A percentile compares a stretch with the other conserved stretches of the same genome.
Conservation (phyloP, 177 flowering plant species). For the Vitis hybrid region DNA sequence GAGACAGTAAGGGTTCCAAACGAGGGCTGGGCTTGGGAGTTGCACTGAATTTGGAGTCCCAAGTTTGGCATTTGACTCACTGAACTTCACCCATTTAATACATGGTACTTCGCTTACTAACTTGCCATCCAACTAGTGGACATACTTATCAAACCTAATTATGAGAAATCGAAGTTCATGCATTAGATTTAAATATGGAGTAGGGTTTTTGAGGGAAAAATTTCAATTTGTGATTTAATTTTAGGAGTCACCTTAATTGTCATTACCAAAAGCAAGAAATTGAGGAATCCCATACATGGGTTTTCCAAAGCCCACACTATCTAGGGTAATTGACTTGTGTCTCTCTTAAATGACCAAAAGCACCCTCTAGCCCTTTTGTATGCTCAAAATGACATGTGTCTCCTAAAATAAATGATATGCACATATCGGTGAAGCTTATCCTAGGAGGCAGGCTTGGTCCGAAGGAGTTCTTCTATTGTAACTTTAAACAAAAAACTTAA, state of each 20-base stretch:
- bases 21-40: conserved; percentile 49
- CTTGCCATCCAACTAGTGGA: conserved; percentile 19
- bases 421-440: too few relatives aligned
- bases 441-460: too few relatives aligned
- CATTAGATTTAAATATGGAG: background rate
- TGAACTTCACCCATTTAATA: conserved; percentile 15
- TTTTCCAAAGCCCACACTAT: conserved; percentile 29
- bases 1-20: conserved; percentile 41
- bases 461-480: too few relatives aligned
- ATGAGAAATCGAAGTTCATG: conserved; percentile 4
- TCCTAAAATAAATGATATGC: too few relatives aligned
- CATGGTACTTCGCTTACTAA: conserved; percentile 17
- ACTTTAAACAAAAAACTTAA: too few relatives aligned
- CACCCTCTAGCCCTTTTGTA: background rate
- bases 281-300: conserved; percentile 36
- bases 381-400: background rate
- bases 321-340: conserved; percentile 33
- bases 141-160: conserved; percentile 15
- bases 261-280: conserved; percentile 27
- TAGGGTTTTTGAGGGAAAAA: background rate
- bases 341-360: conserved; percentile 8
- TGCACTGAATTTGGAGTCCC: conserved; percentile 48
- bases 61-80: conserved; percentile 34
- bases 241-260: background rate
- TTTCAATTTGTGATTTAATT: background rate